These are phyloP conservation scores for Warburgia ugandensis DNA, from an alignment of 164 flowering plant species.

Conservation along the genomic window DNA sequence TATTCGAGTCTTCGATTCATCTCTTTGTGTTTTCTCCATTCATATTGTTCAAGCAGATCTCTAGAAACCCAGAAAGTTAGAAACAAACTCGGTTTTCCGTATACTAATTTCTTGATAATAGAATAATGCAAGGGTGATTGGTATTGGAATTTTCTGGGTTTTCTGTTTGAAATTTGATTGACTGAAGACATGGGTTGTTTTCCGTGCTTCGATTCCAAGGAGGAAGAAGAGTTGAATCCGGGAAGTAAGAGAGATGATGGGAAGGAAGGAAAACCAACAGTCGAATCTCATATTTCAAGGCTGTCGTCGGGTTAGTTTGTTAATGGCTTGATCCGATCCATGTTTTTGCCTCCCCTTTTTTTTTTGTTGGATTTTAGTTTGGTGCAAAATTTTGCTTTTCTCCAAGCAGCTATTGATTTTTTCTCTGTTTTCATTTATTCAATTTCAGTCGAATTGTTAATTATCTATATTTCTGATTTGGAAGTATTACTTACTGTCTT, in stretches of 20 bases:
- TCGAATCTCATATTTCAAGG: conserved; percentile 21
- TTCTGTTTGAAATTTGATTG: conserved; percentile 6
- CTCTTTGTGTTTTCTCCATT: no score
- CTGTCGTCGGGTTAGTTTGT: conserved; percentile 27
- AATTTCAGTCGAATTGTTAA: no score
- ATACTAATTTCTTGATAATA: no score
- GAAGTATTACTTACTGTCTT: neutral
- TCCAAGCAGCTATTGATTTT: neutral
- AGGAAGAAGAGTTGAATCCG: conserved; percentile 23
- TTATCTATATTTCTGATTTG: no score
- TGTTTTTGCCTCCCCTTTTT: neutral
- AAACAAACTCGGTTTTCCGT: no score
- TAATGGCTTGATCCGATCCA: conserved; percentile 13
- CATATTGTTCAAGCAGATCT: no score
- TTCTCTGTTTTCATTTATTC: neutral
- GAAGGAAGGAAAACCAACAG: conserved; percentile 10
- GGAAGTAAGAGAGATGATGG: conserved; percentile 11
- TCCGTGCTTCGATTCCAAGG: conserved; percentile 33
- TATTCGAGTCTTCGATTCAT: no score
- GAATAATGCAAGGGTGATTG: conserved; percentile 3
- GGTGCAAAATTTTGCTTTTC: neutral
- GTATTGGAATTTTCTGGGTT: conserved; percentile 6
- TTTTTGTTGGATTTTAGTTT: neutral
- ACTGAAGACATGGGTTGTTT: conserved; percentile 31
- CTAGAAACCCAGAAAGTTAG: no score